Conservation (phyloP, 495 filamentous ascomycete genomes). For the Evernia prunastri region DNA sequence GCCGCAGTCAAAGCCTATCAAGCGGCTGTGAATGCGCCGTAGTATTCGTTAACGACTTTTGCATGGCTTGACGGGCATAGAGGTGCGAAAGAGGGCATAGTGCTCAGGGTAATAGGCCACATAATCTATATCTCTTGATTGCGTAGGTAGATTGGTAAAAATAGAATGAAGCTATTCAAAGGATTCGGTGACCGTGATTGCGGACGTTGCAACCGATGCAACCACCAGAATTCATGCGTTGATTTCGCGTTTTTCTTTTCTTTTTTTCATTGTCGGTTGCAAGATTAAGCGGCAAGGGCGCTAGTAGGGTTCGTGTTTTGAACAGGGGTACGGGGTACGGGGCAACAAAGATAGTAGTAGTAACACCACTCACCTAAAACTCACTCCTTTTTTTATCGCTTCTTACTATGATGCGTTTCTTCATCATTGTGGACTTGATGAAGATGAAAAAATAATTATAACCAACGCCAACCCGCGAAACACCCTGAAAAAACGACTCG, state of each 20-base stretch:
- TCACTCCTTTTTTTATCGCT: background rate
- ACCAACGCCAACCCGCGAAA: too few species aligned
- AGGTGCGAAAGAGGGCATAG: background rate
- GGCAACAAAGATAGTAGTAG: conserved; percentile 2
- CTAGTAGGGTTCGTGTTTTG: conserved; percentile 7
- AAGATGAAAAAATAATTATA: background rate
- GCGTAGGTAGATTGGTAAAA: background rate
- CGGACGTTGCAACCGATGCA: background rate
- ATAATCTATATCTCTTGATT: background rate
- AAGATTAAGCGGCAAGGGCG: conserved; percentile 5
- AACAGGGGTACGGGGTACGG: background rate
- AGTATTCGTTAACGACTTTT: background rate
- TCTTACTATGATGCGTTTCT: conserved; percentile 1
- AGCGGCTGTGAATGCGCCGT: background rate
- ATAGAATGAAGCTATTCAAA: background rate
- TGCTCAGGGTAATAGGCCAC: background rate
- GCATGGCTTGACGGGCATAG: background rate
- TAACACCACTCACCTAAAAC: too few species aligned
- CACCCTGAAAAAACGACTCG: too few species aligned
- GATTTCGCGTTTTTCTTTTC: too few species aligned
- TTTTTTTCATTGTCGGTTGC: background rate
- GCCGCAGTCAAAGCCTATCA: background rate
- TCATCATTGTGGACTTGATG: background rate
- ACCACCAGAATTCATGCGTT: too few species aligned
- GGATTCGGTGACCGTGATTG: background rate